Percentiles rank a stretch among this genome's conserved stretches.
Conservation (phyloP, 257 asterid genomes). For the Linaria vulgaris region DNA sequence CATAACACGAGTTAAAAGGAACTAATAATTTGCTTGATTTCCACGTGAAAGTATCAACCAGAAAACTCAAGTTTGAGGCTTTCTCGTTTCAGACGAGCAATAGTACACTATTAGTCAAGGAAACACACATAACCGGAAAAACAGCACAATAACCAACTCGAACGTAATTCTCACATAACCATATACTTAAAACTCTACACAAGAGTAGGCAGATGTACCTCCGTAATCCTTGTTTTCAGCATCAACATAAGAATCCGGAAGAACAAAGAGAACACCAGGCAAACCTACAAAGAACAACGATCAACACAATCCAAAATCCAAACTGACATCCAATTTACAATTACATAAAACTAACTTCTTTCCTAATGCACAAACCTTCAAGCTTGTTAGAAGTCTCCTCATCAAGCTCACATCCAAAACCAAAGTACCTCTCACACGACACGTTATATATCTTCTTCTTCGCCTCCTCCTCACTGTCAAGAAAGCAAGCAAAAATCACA, state of each 20-base stretch:
- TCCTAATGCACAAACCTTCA: constrained; percentile 55
- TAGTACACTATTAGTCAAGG: background rate
- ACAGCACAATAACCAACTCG: background rate
- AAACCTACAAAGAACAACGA: constrained; percentile 44
- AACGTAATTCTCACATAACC: too few relatives aligned
- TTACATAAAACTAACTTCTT: background rate
- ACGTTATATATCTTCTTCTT: constrained; percentile 88
- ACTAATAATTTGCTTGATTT: background rate
- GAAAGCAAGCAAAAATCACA: constrained; percentile 4
- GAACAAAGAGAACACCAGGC: constrained; percentile 95
- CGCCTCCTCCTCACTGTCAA: constrained; percentile 81
- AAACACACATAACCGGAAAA: constrained; percentile 1
- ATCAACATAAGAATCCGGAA: constrained; percentile 96
- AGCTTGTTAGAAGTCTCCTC: constrained; percentile 97
- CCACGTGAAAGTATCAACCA: background rate
- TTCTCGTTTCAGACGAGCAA: background rate
- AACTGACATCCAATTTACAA: background rate
- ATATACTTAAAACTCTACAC: background rate
- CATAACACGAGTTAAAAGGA: background rate
- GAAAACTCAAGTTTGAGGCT: background rate
- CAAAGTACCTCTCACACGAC: constrained; percentile 89
- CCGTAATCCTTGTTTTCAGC: constrained; percentile 97
- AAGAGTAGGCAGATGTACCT: constrained; percentile 45
- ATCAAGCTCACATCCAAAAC: constrained; percentile 94
- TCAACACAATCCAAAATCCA: background rate